Evolutionary conservation across 2,329 filamentous ascomycete species (phyloP), one percentile per base, ranked within the genome.

Genomic region (Cytospora paraplurivora): DNA sequence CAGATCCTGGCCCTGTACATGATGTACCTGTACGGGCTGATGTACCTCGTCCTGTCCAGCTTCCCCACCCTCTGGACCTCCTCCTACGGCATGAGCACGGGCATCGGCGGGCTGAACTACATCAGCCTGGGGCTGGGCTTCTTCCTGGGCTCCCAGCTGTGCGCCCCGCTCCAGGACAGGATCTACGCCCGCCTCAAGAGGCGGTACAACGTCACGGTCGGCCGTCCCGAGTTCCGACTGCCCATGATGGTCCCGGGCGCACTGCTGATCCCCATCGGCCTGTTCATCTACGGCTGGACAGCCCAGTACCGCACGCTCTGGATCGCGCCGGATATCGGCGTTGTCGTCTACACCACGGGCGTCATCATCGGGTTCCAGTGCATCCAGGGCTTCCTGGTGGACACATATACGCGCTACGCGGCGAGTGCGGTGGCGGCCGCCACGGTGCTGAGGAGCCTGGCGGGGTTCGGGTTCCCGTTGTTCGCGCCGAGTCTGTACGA

Each of bases 211-310:
- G 65, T 68, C 7, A 10, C 62, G 6, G 68, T 68, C 41, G 70
- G 72, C 8, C 67, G 70, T 57, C 79, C 80, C 0, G 80, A 82
- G 68, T 80, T 77, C 67, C 77, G 80, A 1, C 70, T 82, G 0
- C 84, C 84, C 0, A 77, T 82, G 2, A 83, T 88, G 78, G 77
- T 85, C 32, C 76, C 83, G 2, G 83, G 81, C 1, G 76, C 77
- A 0, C 66, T 84, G n/a, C 67, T 81, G 13, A 70, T 80, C 7
- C 78, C 79, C 7, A 61, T 73, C n/a, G 79, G 80, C 13, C 71
- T 82, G 56, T 63, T 82, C 53, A 71, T 79, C 55, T 82, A 80
- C 69, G 78, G 77, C 32, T 82, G 79, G 79, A 76, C 76, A 1
- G 77, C 77, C 17, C 72, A 81, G 70, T 69, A 68, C 63, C 72